Conservation (phyloP, 805 yeast species). For the Yamadazyma paraphyllophila region DNA sequence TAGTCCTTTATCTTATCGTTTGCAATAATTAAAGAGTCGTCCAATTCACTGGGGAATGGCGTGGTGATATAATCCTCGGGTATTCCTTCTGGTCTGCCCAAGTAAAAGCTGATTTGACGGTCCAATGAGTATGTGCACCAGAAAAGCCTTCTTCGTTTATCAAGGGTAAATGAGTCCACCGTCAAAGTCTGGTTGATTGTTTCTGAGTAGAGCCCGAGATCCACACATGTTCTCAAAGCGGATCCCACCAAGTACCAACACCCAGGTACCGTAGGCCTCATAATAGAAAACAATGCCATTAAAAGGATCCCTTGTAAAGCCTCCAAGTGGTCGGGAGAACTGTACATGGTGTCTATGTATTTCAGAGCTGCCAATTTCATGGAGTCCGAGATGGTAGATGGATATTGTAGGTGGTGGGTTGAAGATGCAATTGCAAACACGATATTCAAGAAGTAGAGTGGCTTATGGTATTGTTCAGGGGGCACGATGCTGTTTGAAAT, state of each 20-base stretch:
- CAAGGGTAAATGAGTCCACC: slow-evolving; percentile 57
- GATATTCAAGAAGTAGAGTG: slow-evolving; percentile 70
- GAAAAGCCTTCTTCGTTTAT: slow-evolving; percentile 71
- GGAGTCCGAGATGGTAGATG: slow-evolving; percentile 63
- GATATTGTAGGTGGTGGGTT: slow-evolving; percentile 65
- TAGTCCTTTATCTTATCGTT: slow-evolving; percentile 35
- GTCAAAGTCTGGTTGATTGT: slow-evolving; percentile 23
- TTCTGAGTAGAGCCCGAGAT: slow-evolving; percentile 81
- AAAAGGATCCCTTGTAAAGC: slow-evolving; percentile 70
- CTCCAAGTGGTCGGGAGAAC: slow-evolving; percentile 62
- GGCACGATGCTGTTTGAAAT: slow-evolving; percentile 39
- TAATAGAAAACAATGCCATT: slow-evolving; percentile 67
- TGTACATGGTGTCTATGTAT: slow-evolving; percentile 55
- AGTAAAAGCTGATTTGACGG: slow-evolving; percentile 79
- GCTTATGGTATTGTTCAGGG: slow-evolving; percentile 48
- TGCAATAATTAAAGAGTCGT: slow-evolving; percentile 61
- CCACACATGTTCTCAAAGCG: slow-evolving; percentile 76
- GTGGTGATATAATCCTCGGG: slow-evolving; percentile 78
- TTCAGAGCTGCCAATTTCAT: slow-evolving; percentile 65
- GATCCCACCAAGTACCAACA: slow-evolving; percentile 90
- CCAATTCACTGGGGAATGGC: slow-evolving; percentile 68
- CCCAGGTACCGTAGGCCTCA: slow-evolving; percentile 89
- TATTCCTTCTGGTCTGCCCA: slow-evolving; percentile 86
- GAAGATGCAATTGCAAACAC: slow-evolving; percentile 81
- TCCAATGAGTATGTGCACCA: slow-evolving; percentile 91